Conservation (phyloP, 2,329 filamentous ascomycete species). For the Ceratocystis ficicola region DNA sequence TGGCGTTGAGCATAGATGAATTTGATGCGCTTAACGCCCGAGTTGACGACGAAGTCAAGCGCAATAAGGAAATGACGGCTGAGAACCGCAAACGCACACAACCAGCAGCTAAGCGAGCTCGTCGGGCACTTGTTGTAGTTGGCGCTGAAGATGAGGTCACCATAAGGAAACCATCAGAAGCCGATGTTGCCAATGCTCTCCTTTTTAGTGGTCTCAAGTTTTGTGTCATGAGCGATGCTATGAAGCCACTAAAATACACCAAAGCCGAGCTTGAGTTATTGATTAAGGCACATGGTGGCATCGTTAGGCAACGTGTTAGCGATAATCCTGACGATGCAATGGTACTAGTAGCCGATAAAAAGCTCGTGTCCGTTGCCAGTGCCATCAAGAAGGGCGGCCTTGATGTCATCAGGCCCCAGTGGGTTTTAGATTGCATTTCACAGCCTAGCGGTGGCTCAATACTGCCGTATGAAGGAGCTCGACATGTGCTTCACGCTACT, state of each 20-base stretch:
- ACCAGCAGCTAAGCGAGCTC: slow-evolving; percentile 45
- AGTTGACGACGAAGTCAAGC: slow-evolving; percentile 56
- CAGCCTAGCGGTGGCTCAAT: slow-evolving; percentile 46
- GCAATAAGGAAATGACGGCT: slow-evolving; percentile 61
- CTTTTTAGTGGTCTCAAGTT: slow-evolving; percentile 69
- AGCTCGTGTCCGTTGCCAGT: slow-evolving; percentile 67
- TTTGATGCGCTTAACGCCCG: slow-evolving; percentile 59
- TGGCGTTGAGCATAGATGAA: slow-evolving; percentile 63
- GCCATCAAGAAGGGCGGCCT: slow-evolving; percentile 59
- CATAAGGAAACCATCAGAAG: neutral
- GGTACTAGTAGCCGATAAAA: slow-evolving; percentile 68
- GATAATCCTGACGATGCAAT: slow-evolving; percentile 41
- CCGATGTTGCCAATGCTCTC: slow-evolving; percentile 37
- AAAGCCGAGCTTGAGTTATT: slow-evolving; percentile 70
- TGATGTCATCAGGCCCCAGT: slow-evolving; percentile 65
- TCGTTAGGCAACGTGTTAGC: slow-evolving; percentile 57
- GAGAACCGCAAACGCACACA: slow-evolving; percentile 46
- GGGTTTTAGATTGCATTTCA: slow-evolving; percentile 72
- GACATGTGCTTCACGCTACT: slow-evolving; percentile 57
- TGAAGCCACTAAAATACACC: slow-evolving; percentile 55
- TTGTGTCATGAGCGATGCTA: slow-evolving; percentile 68
- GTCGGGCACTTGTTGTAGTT: slow-evolving; percentile 56
- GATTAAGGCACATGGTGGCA: slow-evolving; percentile 73
- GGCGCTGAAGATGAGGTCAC: slow-evolving; percentile 39
- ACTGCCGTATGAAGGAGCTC: slow-evolving; percentile 44